These are phyloP conservation scores for Ophiosphaerella korrae DNA, from an alignment of 2,329 filamentous ascomycete species.

Conservation along the genomic window DNA sequence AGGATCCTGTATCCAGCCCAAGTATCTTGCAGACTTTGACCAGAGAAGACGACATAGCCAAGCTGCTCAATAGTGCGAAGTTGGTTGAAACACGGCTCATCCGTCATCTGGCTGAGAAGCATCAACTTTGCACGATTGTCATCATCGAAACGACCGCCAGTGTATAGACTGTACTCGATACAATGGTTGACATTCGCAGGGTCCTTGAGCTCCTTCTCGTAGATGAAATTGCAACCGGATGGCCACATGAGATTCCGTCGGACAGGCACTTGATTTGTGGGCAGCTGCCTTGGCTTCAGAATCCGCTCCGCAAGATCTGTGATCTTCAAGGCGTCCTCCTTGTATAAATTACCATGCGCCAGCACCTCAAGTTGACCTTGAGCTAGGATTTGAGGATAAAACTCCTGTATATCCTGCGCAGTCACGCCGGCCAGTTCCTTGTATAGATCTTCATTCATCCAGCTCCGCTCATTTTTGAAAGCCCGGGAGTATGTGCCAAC, in stretches of 20 bases:
- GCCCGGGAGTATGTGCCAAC: constrained; percentile 82
- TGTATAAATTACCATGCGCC: constrained; percentile 90
- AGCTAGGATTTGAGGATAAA: constrained; percentile 78
- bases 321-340: constrained; percentile 86
- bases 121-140: constrained; percentile 74
- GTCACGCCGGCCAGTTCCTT: constrained; percentile 77
- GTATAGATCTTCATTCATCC: constrained; percentile 78
- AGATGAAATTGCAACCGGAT: constrained; percentile 81
- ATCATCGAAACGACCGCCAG: constrained; percentile 62
- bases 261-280: constrained; percentile 79
- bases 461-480: constrained; percentile 77
- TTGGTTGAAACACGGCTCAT: constrained; percentile 93
- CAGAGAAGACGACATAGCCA: constrained; percentile 93
- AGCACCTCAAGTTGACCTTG: constrained; percentile 89
- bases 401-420: constrained; percentile 73
- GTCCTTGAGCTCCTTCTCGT: constrained; percentile 79
- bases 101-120: constrained; percentile 85
- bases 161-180: constrained; percentile 55
- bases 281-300: constrained; percentile 74
- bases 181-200: constrained; percentile 76
- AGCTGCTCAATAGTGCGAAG: constrained; percentile 96
- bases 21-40: constrained; percentile 73
- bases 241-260: constrained; percentile 78
- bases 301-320: constrained; percentile 81
- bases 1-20: constrained; percentile 81